These are phyloP conservation scores for Diaporthe velutina DNA, from an alignment of 2,329 filamentous ascomycete genomes.

Conservation along the genomic window DNA sequence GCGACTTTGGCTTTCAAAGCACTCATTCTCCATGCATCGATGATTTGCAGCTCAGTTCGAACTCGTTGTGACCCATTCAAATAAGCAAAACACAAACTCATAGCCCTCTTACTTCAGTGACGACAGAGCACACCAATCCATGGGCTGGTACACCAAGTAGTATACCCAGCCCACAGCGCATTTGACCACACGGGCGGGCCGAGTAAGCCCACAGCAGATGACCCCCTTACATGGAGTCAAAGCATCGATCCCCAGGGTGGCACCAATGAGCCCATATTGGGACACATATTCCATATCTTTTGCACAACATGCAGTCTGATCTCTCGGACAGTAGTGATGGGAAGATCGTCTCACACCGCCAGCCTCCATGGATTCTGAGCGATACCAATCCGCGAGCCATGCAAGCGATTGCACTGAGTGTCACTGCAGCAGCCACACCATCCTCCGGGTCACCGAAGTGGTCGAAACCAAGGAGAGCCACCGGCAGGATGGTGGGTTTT, in stretches of 20 bases:
- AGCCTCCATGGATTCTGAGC: neutral
- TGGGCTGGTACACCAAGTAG: neutral
- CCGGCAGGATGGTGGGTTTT: neutral
- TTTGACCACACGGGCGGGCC: neutral
- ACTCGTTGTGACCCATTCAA: neutral
- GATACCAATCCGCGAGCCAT: neutral
- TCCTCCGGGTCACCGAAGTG: neutral
- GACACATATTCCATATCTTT: neutral
- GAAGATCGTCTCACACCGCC: neutral
- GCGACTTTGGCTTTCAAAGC: neutral
- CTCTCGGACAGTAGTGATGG: neutral
- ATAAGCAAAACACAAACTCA: neutral
- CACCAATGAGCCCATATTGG: neutral
- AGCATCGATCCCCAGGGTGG: neutral
- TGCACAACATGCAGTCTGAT: too few relatives aligned
- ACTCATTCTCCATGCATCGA: neutral
- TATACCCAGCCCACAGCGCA: neutral
- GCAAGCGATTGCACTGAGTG: neutral
- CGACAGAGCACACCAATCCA: neutral
- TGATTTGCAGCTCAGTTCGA: neutral
- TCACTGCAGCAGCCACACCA: neutral
- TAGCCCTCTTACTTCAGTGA: neutral
- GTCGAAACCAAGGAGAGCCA: neutral
- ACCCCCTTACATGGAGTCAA: neutral
- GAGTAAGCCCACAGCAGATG: neutral